Percentiles rank a stretch among this genome's conserved stretches.
Evolutionary conservation across 768 basidiomycete species (phyloP).

Genomic region (Strobilomyces dryophilus): DNA sequence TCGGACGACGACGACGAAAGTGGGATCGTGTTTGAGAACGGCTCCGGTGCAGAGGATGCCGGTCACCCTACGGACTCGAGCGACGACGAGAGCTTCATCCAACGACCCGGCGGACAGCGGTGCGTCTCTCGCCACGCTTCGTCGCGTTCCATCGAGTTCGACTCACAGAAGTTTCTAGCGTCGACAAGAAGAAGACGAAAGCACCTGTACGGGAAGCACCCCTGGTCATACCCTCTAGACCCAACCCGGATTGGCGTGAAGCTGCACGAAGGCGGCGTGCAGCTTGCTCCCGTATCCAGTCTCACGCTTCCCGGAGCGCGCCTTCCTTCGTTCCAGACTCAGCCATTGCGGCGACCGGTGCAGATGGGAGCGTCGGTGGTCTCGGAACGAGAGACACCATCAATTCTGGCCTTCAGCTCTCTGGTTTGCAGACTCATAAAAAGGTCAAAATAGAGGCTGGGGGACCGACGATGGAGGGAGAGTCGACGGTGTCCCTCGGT

Average conservation of each 20-base stretch:
- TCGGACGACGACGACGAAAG: constrained; percentile 27
- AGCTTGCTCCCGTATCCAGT: constrained; percentile 14
- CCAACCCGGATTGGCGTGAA: constrained; percentile 91
- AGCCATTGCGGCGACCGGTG: constrained; percentile 49
- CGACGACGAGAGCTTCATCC: constrained; percentile 64
- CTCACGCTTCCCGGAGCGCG: constrained; percentile 4
- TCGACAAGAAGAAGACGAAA: constrained; percentile 42
- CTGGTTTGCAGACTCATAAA: constrained; percentile 58
- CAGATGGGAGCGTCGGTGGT: constrained; percentile 73
- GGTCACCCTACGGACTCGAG: constrained; percentile 43
- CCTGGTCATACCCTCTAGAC: constrained; percentile 79
- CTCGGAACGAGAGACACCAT: constrained; percentile 72
- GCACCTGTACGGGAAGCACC: constrained; percentile 45
- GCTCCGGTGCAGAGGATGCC: constrained; percentile 23
- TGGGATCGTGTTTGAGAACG: constrained; percentile 22
- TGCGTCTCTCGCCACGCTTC: constrained; percentile 46
- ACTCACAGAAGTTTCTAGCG: constrained; percentile 66
- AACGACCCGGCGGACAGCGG: constrained; percentile 77
- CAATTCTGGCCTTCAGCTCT: constrained; percentile 68
- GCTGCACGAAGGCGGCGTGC: constrained; percentile 58
- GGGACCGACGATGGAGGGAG: constrained; percentile 3
- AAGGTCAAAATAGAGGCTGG: constrained; percentile 30
- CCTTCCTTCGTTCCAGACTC: constrained; percentile 63
- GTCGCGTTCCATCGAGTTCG: constrained; percentile 44
- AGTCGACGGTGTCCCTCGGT: not conserved